Percentiles rank a stretch among this genome's conserved stretches.
Conservation (phyloP, 2,329 filamentous ascomycete species). For the Diaporthe humulicola region DNA sequence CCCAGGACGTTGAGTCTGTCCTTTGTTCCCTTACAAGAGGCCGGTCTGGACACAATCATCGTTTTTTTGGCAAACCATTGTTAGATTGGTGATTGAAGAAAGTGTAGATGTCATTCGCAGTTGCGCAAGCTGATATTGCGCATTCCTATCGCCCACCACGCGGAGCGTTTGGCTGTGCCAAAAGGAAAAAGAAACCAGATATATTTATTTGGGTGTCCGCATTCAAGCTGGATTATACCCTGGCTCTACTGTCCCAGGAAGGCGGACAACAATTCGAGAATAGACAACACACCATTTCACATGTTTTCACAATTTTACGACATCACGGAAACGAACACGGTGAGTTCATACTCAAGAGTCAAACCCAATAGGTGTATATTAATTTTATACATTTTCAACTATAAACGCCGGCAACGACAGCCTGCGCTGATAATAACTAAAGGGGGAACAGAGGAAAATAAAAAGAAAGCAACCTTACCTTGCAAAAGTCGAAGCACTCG, state of each 20-base stretch:
- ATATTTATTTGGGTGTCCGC: not conserved
- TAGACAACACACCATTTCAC: not conserved
- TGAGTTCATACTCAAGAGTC: not conserved
- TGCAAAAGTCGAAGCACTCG: not conserved
- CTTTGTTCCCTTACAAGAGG: not conserved
- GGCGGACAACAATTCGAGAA: not conserved
- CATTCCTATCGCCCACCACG: not conserved
- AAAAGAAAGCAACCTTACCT: not conserved
- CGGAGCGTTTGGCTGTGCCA: not conserved
- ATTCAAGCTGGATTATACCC: not conserved
- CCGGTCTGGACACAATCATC: not conserved
- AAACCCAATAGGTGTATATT: not conserved
- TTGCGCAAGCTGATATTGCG: too few relatives aligned
- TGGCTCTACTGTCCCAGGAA: not conserved
- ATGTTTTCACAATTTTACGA: not conserved
- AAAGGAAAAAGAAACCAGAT: not conserved
- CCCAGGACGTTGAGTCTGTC: not conserved
- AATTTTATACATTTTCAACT: not conserved
- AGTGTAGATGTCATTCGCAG: not conserved
- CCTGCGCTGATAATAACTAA: not conserved
- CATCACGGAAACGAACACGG: not conserved
- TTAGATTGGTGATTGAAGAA: not conserved
- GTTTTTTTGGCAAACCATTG: not conserved
- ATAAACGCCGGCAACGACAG: not conserved
- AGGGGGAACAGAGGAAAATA: not conserved